phyloP scores from a whole-genome alignment of 192 early-diverging fungal species.

The Tieghemiomyces parasiticus region DNA sequence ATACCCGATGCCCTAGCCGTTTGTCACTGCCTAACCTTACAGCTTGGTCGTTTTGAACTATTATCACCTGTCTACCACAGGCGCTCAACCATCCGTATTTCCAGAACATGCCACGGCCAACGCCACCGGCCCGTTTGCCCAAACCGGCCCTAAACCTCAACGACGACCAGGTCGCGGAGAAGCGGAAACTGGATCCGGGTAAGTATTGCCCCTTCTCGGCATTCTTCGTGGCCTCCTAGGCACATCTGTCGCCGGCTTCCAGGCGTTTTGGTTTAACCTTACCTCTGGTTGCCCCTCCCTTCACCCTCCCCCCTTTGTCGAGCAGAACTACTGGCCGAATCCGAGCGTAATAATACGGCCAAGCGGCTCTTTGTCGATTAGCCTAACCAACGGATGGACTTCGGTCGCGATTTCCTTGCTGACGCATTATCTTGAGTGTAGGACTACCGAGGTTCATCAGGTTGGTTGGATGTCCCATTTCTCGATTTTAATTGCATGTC shows the following conservation, averaged over 20 bases:
- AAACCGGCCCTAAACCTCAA: slow-evolving; percentile 11
- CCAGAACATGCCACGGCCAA: slow-evolving; percentile 5
- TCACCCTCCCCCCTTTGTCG: neutral
- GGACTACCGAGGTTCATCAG: too few species aligned
- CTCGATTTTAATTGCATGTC: too few species aligned
- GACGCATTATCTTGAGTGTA: too few species aligned
- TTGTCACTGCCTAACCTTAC: too few species aligned
- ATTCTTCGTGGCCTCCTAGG: neutral
- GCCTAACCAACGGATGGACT: neutral
- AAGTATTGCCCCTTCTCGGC: neutral
- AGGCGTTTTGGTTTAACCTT: too few species aligned
- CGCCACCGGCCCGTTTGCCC: neutral
- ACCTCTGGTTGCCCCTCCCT: too few species aligned
- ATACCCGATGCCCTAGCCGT: too few species aligned
- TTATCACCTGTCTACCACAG: slow-evolving; percentile 13
- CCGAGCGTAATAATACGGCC: neutral
- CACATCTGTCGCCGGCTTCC: neutral
- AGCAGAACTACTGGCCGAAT: neutral
- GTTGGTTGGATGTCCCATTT: too few species aligned
- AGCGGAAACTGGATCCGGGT: slow-evolving; percentile 8
- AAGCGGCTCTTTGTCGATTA: neutral
- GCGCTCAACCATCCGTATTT: slow-evolving; percentile 7
- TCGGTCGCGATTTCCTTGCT: too few species aligned
- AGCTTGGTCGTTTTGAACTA: too few species aligned
- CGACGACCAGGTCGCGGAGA: neutral